Percentiles rank a stretch among this genome's conserved stretches.
Evolutionary conservation across 192 early-diverging fungal species (phyloP).

Genomic region (Backusella luteola): DNA sequence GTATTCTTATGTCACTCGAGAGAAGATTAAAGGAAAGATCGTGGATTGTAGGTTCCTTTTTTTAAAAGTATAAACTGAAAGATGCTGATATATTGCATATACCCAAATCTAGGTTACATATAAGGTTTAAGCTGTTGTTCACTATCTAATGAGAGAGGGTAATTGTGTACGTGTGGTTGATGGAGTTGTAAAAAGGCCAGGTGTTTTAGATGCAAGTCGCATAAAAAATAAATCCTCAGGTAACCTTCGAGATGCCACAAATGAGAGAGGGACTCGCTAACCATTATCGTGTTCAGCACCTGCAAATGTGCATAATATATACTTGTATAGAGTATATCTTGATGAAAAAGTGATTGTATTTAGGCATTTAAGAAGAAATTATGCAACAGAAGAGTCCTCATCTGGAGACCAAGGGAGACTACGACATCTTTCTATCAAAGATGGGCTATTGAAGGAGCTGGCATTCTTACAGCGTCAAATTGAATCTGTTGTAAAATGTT

Average conservation of each 20-base stretch:
- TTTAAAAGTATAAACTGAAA: not conserved
- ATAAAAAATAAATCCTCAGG: constrained; percentile 54
- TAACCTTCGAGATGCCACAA: not conserved
- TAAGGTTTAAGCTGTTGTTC: constrained; percentile 72
- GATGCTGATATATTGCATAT: not conserved
- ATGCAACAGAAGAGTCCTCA: constrained; percentile 42
- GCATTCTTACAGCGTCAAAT: constrained; percentile 68
- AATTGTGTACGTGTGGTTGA: constrained; percentile 58
- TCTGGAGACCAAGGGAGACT: constrained; percentile 51
- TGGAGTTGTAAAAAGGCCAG: constrained; percentile 49
- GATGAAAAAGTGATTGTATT: constrained; percentile 67
- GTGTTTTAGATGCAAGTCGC: constrained; percentile 43
- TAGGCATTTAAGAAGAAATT: constrained; percentile 63
- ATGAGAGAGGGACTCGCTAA: not conserved
- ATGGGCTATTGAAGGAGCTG: constrained; percentile 62
- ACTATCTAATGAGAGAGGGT: constrained; percentile 72
- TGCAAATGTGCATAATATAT: constrained; percentile 56
- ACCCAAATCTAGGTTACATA: constrained; percentile 56
- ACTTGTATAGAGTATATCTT: constrained; percentile 66
- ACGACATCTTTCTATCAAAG: constrained; percentile 51
- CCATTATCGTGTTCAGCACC: not conserved
- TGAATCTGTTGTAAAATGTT: constrained; percentile 63
- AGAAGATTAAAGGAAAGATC: constrained; percentile 50
- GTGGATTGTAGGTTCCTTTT: constrained; percentile 57
- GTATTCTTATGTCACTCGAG: constrained; percentile 49